Evolutionary conservation across 1,284 basidiomycete species (phyloP), one percentile per base, ranked within the genome.

Genomic region (Austroboletus rostrupii): DNA sequence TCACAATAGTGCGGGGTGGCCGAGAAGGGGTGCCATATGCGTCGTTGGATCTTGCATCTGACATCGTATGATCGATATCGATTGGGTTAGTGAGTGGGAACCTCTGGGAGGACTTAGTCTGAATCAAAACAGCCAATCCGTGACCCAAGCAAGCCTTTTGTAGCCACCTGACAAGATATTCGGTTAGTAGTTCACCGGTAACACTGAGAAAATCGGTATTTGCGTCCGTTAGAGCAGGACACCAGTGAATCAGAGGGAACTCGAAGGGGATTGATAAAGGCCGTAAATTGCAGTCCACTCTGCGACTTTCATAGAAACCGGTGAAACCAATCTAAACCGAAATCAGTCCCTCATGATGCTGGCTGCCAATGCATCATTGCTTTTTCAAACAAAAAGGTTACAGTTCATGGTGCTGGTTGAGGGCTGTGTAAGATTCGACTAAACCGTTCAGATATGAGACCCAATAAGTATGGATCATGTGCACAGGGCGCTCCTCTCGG

Each of bases 1-100:
- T 68, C 23, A 85, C 67, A 19, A 84, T 68, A 5, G 72, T 75
- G 31, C 79, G 73, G 21, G 71, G 60, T 19, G 39, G 42, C 41
- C 43, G 48, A 40, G 48, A 21, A 36, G 39, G 47, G 38, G 47
- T 45, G 17, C 28, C 6, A 17, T 51, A 40, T 5, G 41, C 9
- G 32, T 50, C 20, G 26, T 28, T 47, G 10, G 35, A 40, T 29
- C 45, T 49, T 9, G 26, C 5, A 35, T 53, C 45, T 17, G 52
- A 47, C 64, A 66, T 68, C 21, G 21, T 45, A 33, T 3, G 38
- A 43, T 19, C 13, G 28, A 9, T 1, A 11, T 19, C 5, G n/a
- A 17, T 20, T 36, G 28, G 8, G 7, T 43, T 23, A 6, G 42
- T 21, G 17, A 11, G 36, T 10, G 14, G 3, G 23, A 26, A 16